Evolutionary conservation across 2,329 filamentous ascomycete genomes (phyloP).

Genomic region (Monilinia polystroma): DNA sequence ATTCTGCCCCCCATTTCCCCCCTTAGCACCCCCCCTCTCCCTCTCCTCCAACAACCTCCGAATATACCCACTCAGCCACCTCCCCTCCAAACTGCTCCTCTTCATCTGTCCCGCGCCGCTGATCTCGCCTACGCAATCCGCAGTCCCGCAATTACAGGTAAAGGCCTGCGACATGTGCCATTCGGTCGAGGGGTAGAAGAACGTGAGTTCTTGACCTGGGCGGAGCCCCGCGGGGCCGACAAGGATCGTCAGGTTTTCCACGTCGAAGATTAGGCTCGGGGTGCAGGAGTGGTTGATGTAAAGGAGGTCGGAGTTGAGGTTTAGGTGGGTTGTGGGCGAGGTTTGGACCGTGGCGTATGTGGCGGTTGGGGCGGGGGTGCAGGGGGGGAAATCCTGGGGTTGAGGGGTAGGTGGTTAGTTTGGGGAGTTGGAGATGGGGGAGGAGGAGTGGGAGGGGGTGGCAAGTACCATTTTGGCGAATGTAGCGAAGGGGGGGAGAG

Average conservation of each 20-base stretch:
- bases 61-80: slow-evolving; percentile 53
- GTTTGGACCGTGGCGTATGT: slow-evolving; percentile 66
- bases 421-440: background rate
- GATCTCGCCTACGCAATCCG: slow-evolving; percentile 60
- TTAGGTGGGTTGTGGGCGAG: slow-evolving; percentile 54
- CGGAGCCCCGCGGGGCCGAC: slow-evolving; percentile 48
- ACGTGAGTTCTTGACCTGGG: slow-evolving; percentile 60
- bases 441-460: background rate
- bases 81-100: slow-evolving; percentile 51
- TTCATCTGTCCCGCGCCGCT: slow-evolving; percentile 62
- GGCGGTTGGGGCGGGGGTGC: slow-evolving; percentile 53
- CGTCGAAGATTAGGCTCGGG: slow-evolving; percentile 58
- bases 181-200: slow-evolving; percentile 75
- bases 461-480: slow-evolving; percentile 58
- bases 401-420: no score
- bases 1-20: background rate
- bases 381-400: slow-evolving; percentile 55
- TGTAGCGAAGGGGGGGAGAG: slow-evolving; percentile 60
- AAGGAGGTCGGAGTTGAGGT: slow-evolving; percentile 64
- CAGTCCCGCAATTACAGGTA: slow-evolving; percentile 59
- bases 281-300: slow-evolving; percentile 66
- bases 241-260: slow-evolving; percentile 54
- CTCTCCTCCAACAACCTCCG: slow-evolving; percentile 12
- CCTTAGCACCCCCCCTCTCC: background rate
- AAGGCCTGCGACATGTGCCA: slow-evolving; percentile 74